Evolutionary conservation across 2,329 filamentous ascomycete species (phyloP).

Genomic region (Pestalotiopsis sp.): DNA sequence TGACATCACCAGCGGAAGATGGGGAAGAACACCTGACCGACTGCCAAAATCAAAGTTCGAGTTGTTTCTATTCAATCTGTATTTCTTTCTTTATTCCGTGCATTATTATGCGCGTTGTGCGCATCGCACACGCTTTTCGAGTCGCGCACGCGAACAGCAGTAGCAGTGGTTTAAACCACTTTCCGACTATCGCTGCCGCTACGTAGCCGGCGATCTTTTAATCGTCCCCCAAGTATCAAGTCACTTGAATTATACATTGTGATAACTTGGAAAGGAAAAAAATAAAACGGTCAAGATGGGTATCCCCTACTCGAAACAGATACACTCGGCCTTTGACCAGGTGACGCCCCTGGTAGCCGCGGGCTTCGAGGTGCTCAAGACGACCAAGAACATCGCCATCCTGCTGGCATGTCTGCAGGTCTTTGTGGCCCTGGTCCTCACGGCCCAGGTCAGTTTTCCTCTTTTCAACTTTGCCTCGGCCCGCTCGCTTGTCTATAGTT

Average conservation of each 20-base stretch:
- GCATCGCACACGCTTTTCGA: not conserved
- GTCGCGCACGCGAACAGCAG: not conserved
- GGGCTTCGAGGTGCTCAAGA: slow-evolving; percentile 49
- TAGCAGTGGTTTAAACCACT: too few species aligned
- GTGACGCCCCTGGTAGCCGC: slow-evolving; percentile 53
- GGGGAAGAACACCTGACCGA: not conserved
- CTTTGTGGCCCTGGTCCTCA: slow-evolving; percentile 43
- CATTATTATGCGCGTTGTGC: not conserved
- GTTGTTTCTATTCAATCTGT: not conserved
- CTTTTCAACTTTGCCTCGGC: slow-evolving; percentile 3
- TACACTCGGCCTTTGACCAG: slow-evolving; percentile 53
- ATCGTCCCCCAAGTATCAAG: not conserved
- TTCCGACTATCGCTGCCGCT: too few species aligned
- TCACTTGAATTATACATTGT: not conserved
- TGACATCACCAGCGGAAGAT: slow-evolving; percentile 10
- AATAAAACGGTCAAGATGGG: slow-evolving; percentile 38
- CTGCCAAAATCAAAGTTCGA: not conserved
- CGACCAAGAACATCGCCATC: slow-evolving; percentile 51
- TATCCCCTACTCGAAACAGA: slow-evolving; percentile 53
- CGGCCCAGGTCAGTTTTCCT: slow-evolving; percentile 32
- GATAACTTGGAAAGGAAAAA: not conserved
- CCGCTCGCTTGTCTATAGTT: not conserved
- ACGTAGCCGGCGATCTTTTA: too few species aligned
- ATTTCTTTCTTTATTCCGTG: not conserved
- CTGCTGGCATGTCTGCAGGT: slow-evolving; percentile 49